Conservation (phyloP, 345 rosid genomes). For the Hevea brasiliensis region DNA sequence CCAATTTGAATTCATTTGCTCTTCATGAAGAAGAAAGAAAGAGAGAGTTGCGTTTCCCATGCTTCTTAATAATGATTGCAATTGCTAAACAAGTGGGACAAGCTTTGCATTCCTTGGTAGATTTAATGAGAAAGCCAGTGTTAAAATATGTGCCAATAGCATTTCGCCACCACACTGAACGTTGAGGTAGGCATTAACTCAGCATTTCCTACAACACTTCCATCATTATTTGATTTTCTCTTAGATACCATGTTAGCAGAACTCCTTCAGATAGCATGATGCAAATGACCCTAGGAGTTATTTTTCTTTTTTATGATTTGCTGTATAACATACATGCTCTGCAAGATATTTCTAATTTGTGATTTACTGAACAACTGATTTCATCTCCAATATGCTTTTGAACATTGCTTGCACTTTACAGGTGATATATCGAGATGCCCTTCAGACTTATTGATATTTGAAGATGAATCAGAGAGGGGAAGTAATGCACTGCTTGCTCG, state of each 20-base stretch:
- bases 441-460: constrained; percentile 67
- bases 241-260: no score
- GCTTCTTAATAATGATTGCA: no score
- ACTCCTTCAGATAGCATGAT: no score
- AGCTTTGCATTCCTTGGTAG: background rate
- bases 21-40: no score
- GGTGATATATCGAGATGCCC: constrained; percentile 76
- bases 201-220: no score
- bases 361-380: background rate
- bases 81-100: background rate
- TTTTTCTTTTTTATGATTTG: background rate
- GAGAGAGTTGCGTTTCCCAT: no score
- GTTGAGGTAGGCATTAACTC: no score
- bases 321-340: background rate
- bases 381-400: background rate
- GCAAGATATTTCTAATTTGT: background rate
- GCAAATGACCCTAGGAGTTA: background rate
- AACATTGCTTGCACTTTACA: constrained; percentile 33
- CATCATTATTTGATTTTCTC: no score
- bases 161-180: no score
- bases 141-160: no score
- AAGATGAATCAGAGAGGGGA: constrained; percentile 91
- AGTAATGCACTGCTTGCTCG: constrained; percentile 96
- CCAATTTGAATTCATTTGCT: background rate
- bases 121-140: no score